Evolutionary conservation across 176 grass and related monocot genomes (phyloP).

Genomic region (Neostapfia colusana): DNA sequence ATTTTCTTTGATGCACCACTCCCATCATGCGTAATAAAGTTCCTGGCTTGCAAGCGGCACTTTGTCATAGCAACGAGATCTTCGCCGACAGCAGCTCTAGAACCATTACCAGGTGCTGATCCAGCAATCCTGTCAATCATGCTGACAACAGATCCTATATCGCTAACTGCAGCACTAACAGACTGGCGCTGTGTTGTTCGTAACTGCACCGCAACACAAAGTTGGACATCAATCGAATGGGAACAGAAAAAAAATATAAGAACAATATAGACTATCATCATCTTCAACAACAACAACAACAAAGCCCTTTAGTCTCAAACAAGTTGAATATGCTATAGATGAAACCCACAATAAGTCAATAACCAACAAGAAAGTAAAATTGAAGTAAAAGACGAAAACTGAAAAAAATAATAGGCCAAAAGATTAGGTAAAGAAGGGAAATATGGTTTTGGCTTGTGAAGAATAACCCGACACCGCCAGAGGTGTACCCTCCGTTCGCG

Average conservation of each 20-base stretch:
- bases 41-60: slow-evolving; percentile 94
- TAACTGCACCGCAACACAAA: slow-evolving; percentile 54
- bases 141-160: slow-evolving; percentile 84
- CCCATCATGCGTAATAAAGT: slow-evolving; percentile 85
- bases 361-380: background rate
- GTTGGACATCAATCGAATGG: slow-evolving; percentile 25
- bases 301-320: no score
- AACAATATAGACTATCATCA: background rate
- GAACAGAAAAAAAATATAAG: background rate
- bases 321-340: background rate
- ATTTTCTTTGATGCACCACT: slow-evolving; percentile 89
- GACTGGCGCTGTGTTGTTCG: slow-evolving; percentile 40
- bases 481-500: no score
- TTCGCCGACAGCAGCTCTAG: slow-evolving; percentile 89
- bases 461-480: no score
- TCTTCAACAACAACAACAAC: background rate
- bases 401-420: background rate
- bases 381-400: background rate
- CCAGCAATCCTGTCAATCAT: slow-evolving; percentile 95
- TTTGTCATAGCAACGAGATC: slow-evolving; percentile 99
- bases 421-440: background rate
- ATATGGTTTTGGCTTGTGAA: no score
- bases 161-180: slow-evolving; percentile 65
- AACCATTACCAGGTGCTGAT: slow-evolving; percentile 93
- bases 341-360: background rate